Base-by-base conservation (phyloP, 257 asterid species). In the Solanum neorickii region DNA sequence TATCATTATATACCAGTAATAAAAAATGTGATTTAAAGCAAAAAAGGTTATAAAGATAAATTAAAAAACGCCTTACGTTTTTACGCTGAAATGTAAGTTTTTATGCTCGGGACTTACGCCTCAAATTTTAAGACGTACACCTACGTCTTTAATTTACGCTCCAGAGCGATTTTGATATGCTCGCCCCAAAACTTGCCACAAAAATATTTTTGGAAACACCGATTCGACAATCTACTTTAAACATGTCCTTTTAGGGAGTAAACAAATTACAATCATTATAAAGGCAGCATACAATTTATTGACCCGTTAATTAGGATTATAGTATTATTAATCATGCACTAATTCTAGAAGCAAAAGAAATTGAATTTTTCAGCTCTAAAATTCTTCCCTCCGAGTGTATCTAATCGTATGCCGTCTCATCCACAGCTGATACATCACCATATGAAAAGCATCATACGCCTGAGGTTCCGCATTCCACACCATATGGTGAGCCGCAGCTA, bases 391-490 rank as follows among this genome's bases (percentile, higher is more conserved):
- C 82, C 94, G 93, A 4, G 94, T 88, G 88, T 97, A 97, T 91
- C 99, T 89, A 16, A 95, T 88, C 9, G 95, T 94, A 72, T 97
- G 99, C 59, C 99, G 92, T 89, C 98, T 90, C 75, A 91, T 89
- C 99, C 99, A 95, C 84, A 95, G 93, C 91, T 97, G 98, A 93
- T 97, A 94, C 88, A 97, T 90, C 87, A 94, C 94, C 99, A 94
- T 92, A 72, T 93, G 93, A 88, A 97, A 97, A 5, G 97, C 98
- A 91, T 96, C 99, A 83, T 88, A 68, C 90, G 94, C 90, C 94
- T 93, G 95, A 42, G 95, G 88, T 59, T 89, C 94, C 82, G 84
- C 91, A 88, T 94, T 95, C 99, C 99, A 97, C 90, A 91, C 88
- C 87, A 97, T 86, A 89, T 95, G 98, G 93, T 86, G 90, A 77